Evolutionary conservation across 345 rosid genomes (phyloP).

Genomic region (Cochlearia excelsa): DNA sequence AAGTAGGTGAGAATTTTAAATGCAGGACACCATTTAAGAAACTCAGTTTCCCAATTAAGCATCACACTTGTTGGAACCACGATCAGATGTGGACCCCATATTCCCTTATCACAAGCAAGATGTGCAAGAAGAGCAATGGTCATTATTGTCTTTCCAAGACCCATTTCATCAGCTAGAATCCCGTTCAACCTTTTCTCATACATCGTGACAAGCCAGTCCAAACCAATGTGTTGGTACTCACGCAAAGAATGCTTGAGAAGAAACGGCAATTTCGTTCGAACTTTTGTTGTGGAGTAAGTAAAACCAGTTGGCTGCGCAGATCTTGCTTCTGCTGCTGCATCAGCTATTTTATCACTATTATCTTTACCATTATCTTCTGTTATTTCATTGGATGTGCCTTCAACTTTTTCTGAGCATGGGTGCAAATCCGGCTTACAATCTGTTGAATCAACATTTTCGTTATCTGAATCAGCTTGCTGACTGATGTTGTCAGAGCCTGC

Average conservation of each 20-base stretch:
- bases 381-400: conserved; percentile 36
- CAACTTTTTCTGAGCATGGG: conserved; percentile 41
- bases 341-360: conserved; percentile 72
- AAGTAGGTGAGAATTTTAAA: conserved; percentile 97
- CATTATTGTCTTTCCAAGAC: conserved; percentile 99
- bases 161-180: conserved; percentile 99
- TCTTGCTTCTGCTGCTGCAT: conserved; percentile 99
- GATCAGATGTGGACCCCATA: conserved; percentile 99
- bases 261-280: conserved; percentile 94
- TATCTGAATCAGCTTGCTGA: conserved; percentile 42
- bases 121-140: conserved; percentile 98
- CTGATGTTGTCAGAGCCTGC: conserved; percentile 45
- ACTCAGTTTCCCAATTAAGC: conserved; percentile 99
- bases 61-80: conserved; percentile 99
- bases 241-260: conserved; percentile 96
- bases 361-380: conserved; percentile 43
- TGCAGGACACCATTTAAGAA: conserved; percentile 99
- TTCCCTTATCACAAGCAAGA: conserved; percentile 96
- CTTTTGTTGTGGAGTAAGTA: conserved; percentile 92
- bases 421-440: conserved; percentile 34
- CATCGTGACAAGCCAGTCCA: conserved; percentile 99
- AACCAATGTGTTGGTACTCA: conserved; percentile 98
- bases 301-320: conserved; percentile 99
- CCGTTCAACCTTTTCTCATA: conserved; percentile 98
- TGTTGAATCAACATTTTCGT: conserved; percentile 42